phyloP scores from a whole-genome alignment of 768 basidiomycete species.

The Gloeophyllum trabeum region DNA sequence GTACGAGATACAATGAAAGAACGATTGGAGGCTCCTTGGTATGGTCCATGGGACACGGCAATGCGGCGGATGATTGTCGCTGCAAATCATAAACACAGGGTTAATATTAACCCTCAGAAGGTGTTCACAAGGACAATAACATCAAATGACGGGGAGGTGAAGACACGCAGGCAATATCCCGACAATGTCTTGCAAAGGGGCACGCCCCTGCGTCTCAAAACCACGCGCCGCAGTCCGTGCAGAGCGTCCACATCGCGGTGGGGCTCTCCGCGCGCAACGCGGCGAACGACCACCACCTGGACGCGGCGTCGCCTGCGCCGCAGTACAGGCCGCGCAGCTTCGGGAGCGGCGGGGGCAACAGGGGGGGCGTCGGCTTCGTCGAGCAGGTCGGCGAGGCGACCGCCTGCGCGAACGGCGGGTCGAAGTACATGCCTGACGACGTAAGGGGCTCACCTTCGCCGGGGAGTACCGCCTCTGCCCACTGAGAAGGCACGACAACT shows the following conservation, averaged over 20 bases:
- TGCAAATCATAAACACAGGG: too few species aligned
- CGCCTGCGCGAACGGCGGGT: neutral
- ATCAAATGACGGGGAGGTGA: too few species aligned
- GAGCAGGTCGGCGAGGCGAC: constrained; percentile 2
- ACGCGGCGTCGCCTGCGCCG: neutral
- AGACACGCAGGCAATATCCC: too few species aligned
- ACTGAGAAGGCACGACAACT: neutral
- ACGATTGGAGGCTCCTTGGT: too few species aligned
- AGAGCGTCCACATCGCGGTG: neutral
- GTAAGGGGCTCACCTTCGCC: neutral
- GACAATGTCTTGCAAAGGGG: neutral
- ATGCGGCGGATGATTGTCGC: too few species aligned
- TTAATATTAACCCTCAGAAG: too few species aligned
- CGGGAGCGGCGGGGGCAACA: constrained; percentile 1
- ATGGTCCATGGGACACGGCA: too few species aligned
- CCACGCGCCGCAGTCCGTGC: neutral
- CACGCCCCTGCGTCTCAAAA: neutral
- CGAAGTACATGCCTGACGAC: neutral
- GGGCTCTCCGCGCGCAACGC: neutral
- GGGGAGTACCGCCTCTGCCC: too few species aligned
- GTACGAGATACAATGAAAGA: too few species aligned
- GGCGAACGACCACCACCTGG: neutral
- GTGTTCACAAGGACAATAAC: too few species aligned
- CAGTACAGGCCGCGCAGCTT: neutral
- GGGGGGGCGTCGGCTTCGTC: constrained; percentile 1